Evolutionary conservation across 345 rosid genomes (phyloP), one percentile per base, ranked within the genome.

Genomic region (Lepidium didymum): DNA sequence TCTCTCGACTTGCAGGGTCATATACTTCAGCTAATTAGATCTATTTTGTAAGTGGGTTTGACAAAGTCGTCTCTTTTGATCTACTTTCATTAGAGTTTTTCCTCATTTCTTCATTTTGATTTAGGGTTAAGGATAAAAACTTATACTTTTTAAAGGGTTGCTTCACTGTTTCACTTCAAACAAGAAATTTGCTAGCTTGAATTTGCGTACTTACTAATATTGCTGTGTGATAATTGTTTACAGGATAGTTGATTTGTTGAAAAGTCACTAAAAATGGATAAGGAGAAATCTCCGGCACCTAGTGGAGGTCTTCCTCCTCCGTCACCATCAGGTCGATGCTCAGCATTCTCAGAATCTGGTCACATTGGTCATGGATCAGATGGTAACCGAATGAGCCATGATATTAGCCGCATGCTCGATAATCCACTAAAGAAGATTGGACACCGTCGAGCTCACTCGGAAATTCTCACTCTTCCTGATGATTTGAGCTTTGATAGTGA

Each of bases 391-490:
- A 82, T 85, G 68, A 84, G 93, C 73, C 86, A 85, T 74, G 97
- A 89, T 68, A 79, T 91, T 34, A 89, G 93, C 77, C 84, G 85
- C 72, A 87, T 94, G 97, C 77, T 87, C 1, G 97, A 91, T 75
- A 83, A 87, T 37, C 97, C 97, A 15, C 85, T 84, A 0, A 91
- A 80, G 93, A 86, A 86, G 41, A 38, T 81, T 34, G 96, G 99
- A n/a, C 99, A 94, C 15, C 92, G 99, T 18, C 86, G 99, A 27
- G 93, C 96, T 47, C 97, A 91, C 72, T 94, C 99, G 0, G 99
- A 94, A 55, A 91, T 94, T 69, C 88, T 94, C 14, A 89, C 86
- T 45, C 90, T 87, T 9, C 96, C 99, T 27, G 96, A 91, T 70
- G 97, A 91, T 79, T 81, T 94, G 41, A 86, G 88, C 80, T 87